Evolutionary conservation across 768 basidiomycete species (phyloP), one percentile per base, ranked within the genome.

Genomic region (Strobilomyces echinocephalus): DNA sequence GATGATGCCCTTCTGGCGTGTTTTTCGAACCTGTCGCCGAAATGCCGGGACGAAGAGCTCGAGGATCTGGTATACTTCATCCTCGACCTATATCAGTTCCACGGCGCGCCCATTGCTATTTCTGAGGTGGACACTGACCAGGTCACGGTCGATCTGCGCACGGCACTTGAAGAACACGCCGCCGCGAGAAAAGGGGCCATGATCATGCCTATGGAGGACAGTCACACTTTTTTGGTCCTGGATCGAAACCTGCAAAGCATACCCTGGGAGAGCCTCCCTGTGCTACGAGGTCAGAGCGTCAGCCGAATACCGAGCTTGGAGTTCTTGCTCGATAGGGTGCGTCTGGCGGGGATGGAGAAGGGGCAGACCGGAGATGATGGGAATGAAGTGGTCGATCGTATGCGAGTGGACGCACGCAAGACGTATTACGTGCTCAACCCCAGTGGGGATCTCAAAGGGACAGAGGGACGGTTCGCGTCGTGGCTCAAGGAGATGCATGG

Each of bases 181-280:
- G 71, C 72, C 21, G 55, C 47, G 16, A 57, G 61, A n/a, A 69
- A 77, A 70, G 62, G 54, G 55, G 72, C 60, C 61, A 60, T 59
- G 50, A 62, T 59, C 20, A 43, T 52, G 14, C 56, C 49, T 5
- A 66, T 61, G 26, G 59, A 72, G 6, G 87, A 89, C 61, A 77
- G 83, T 39, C 95, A 98, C 64, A 69, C 85, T 34, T 95, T 97
- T 73, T 74, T 98, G 55, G 80, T 95, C 18, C 77, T 98, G 46
- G 97, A 97, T 70, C 91, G 90, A 71, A 85, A 89, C 54, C 73
- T 95, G 11, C 91, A 94, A 63, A 82, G 84, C 0, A 77, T 98
- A 51, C 95, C 97, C 2, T 98, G 95, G 95, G 97, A 98, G 71
- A 95, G 88, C 24, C 82, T 97, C 14, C 94, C 95, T 0, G 79